Base-by-base conservation (phyloP, 257 asterid genomes). In the Ligustrum vulgare region DNA sequence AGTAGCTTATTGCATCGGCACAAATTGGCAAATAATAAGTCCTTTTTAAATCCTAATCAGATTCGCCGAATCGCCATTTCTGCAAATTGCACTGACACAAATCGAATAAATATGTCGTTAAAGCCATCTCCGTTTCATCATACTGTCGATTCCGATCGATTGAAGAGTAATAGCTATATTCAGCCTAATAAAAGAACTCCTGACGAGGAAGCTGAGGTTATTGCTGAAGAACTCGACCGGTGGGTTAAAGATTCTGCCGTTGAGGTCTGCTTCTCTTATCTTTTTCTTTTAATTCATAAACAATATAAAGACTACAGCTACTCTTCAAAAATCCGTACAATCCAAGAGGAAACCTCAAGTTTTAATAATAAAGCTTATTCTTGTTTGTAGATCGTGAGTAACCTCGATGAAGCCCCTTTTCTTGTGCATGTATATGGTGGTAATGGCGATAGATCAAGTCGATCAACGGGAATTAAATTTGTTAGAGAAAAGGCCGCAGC, bases 351-450 rank as follows among this genome's bases (percentile, higher is more conserved):
- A 41, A 41, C 11, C 8, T 45, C 54, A 4, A 45, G 54, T 45
- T 13, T 13, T 3, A 45, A 0, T 13, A 13, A 7, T 5, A 70
- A 2, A 60, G 3, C 36, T 15, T 5, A 6, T 70, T 5, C 18
- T 33, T 49, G 68, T 66, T 63, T 63, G 12, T 73, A 82, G 86
- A 82, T 82, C 25, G 75, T 82, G 76, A 82, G 39, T 76, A 76
- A 73, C 72, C 63, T 82, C 9, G 81, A 79, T 8, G 81, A 82
- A 72, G 86, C 86, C 0, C 86, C 86, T 45, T 82, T 82, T 76
- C 86, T 82, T 36, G 81, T 82, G 51, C 77, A 82, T 10, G 77
- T 82, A 34, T 82, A 79, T 67, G 22, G 79, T 7, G 81, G 69
- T 6, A 54, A 63, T 16, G 77, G 75, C 32, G 66, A 74, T 58